These are phyloP conservation scores for Ganoderma boninense DNA, from an alignment of 1,284 basidiomycete genomes.

Conservation along the genomic window DNA sequence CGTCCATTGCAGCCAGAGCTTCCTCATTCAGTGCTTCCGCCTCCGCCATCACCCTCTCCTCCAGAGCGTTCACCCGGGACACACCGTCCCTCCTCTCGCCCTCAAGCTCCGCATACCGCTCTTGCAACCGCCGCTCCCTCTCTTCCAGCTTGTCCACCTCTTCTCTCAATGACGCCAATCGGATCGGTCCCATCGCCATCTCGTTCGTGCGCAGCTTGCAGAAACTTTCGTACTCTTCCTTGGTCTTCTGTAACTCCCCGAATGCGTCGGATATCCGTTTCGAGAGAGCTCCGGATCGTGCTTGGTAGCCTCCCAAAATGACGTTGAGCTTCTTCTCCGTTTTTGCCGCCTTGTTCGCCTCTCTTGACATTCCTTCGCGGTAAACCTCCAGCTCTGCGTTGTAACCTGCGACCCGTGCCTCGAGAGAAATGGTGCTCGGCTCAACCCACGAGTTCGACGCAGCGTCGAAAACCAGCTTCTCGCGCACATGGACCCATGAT, in stretches of 20 bases:
- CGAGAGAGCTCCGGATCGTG: conserved; percentile 75
- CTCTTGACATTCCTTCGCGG: conserved; percentile 82
- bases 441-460: conserved; percentile 74
- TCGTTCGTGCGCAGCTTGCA: conserved; percentile 77
- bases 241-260: conserved; percentile 70
- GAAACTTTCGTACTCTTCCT: conserved; percentile 84
- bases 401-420: conserved; percentile 74
- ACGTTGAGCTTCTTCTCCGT: conserved; percentile 92
- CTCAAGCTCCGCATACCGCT: conserved; percentile 84
- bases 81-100: conserved; percentile 73
- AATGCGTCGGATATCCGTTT: conserved; percentile 76
- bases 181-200: conserved; percentile 73
- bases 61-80: conserved; percentile 66
- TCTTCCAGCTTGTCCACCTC: conserved; percentile 85
- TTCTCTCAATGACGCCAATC: conserved; percentile 79
- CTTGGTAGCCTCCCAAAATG: conserved; percentile 91
- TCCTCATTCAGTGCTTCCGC: conserved; percentile 85
- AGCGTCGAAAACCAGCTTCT: conserved; percentile 71
- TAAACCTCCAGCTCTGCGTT: conserved; percentile 66
- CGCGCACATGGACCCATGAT: conserved; percentile 76
- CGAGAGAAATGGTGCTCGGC: conserved; percentile 59
- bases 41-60: conserved; percentile 82
- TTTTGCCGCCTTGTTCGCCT: conserved; percentile 86
- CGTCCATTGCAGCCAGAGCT: conserved; percentile 69
- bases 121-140: conserved; percentile 81